Base-by-base conservation (phyloP, 345 rosid genomes). In the Populus davidiana region DNA sequence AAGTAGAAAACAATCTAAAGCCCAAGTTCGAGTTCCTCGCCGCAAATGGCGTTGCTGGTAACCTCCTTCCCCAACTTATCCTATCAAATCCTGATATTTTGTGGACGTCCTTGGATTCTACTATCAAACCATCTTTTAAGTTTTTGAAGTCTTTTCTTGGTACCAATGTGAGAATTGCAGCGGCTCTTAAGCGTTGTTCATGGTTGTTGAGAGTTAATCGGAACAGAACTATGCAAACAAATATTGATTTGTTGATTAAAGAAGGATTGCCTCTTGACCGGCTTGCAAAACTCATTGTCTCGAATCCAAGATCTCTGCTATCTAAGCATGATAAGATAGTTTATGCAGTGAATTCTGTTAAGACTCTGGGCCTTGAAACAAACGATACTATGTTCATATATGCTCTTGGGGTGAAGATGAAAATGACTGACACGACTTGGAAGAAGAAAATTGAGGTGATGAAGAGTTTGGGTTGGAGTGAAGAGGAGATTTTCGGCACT, bases 401-500 rank as follows among this genome's bases (percentile, higher is more conserved):
- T 47, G 85, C 81, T 47, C 21, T 85, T 18, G 27, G 67, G 16
- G 78, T 67, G 8, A 76, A 70, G 62, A 2, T 78, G 14, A n/a
- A 59, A 2, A 35, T 81, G 72, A 66, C 21, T 20, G 81, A 69
- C 5, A 13, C 75, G 1, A 77, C 75, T 27, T 74, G 79, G 80
- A 70, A 71, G 68, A 78, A 43, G 67, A 82, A 79, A 73, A 68
- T 82, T 8, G 80, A 79, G 64, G 5, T 82, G 18, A n/a, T 82
- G 36, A 70, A 82, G 81, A 79, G 85, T 56, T 13, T 79, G 50
- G 87, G 87, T 1, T 85, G 81, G 80, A 79, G 70, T 25, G 69
- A 85, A 33, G 77, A 85, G 39, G 80, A 85, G 21, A 76, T 77
- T 52, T 33, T 75, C 2, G 35, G 36, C 5, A 61, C 64, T 29